Evolutionary conservation across 371 early-diverging fungal species (phyloP).

Genomic region (Lichtheimia ornata): DNA sequence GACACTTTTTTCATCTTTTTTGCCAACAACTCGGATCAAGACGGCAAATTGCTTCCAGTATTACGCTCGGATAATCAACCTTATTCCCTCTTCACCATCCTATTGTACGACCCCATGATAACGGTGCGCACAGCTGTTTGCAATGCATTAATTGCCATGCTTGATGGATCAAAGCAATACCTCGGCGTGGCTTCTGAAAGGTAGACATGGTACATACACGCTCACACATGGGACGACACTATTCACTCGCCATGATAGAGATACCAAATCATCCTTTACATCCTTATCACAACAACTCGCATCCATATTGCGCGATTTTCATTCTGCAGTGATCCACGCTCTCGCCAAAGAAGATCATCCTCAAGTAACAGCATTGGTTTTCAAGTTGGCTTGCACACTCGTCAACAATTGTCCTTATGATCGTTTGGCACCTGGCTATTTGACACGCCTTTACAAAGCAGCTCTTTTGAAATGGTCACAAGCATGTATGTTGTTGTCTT

Average conservation of each 20-base stretch:
- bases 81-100: constrained; percentile 46
- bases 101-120: constrained; percentile 40
- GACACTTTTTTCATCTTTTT: constrained; percentile 44
- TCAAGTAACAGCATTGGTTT: constrained; percentile 29
- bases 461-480: constrained; percentile 27
- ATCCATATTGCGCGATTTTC: constrained; percentile 43
- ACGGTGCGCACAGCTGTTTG: constrained; percentile 60
- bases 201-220: constrained; percentile 19
- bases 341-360: constrained; percentile 34
- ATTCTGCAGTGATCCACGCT: constrained; percentile 37
- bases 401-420: constrained; percentile 52
- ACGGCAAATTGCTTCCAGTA: constrained; percentile 19
- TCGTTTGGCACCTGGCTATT: constrained; percentile 37
- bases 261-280: constrained; percentile 47
- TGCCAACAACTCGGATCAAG: constrained; percentile 21
- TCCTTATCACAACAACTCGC: constrained; percentile 48
- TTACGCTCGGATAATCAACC: constrained; percentile 43
- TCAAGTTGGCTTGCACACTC: constrained; percentile 38
- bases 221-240: neutral
- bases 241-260: neutral
- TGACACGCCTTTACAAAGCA: constrained; percentile 31
- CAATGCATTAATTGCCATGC: constrained; percentile 53
- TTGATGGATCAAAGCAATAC: constrained; percentile 63
- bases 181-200: constrained; percentile 62
- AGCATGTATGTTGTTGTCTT: constrained; percentile 15